Conservation (phyloP, 148 eudicot species). For the Heliosperma pusillum region DNA sequence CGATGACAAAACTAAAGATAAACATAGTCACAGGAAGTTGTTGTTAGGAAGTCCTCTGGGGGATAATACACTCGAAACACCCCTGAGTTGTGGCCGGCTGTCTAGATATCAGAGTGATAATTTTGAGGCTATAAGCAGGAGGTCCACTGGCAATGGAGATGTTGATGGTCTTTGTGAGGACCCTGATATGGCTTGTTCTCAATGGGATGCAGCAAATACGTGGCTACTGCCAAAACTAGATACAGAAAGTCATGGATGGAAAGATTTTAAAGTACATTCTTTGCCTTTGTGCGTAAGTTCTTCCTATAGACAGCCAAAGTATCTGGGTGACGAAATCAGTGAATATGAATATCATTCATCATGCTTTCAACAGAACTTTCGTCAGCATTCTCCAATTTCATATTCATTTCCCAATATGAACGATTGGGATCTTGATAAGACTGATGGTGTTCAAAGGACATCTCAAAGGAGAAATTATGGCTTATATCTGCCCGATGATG, state of each 20-base stretch:
- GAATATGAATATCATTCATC: conserved; percentile 24
- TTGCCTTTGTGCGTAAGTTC: conserved; percentile 19
- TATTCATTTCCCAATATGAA: conserved; percentile 26
- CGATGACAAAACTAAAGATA: conserved; percentile 14
- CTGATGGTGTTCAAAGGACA: conserved; percentile 27
- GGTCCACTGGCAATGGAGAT: conserved; percentile 27
- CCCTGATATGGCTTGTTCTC: conserved; percentile 24
- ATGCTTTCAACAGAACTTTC: conserved; percentile 20
- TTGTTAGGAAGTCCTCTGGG: conserved; percentile 34
- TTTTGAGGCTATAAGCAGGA: conserved; percentile 24
- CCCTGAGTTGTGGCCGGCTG: conserved; percentile 29
- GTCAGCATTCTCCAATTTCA: conserved; percentile 30
- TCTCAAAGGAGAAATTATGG: conserved; percentile 19
- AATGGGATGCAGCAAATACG: conserved; percentile 24
- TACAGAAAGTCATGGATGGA: conserved; percentile 24
- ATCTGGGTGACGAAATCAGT: conserved; percentile 13
- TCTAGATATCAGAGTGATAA: conserved; percentile 32
- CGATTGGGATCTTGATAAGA: conserved; percentile 24
- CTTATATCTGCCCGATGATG: conserved; percentile 25
- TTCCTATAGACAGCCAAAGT: conserved; percentile 19
- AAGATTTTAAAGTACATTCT: conserved; percentile 22
- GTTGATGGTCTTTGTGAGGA: conserved; percentile 24
- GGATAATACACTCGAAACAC: conserved; percentile 28
- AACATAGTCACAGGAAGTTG: conserved; percentile 26
- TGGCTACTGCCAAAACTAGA: conserved; percentile 19